Evolutionary conservation across 169 alveolate genomes (phyloP), one percentile per base, ranked within the genome.

Genomic region (Eimeria acervulina): DNA sequence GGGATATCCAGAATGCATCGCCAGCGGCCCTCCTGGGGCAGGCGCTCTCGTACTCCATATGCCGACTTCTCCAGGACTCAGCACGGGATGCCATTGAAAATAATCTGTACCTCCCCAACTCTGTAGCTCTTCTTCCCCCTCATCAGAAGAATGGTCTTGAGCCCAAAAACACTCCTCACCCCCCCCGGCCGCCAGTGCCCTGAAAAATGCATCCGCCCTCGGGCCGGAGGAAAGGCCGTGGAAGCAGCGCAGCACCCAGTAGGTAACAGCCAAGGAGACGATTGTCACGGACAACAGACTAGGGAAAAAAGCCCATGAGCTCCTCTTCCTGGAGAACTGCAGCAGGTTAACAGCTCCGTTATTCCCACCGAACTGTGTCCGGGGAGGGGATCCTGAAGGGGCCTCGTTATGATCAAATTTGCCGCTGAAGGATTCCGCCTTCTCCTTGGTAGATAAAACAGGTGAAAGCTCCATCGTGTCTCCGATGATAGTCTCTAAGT

Each of bases 161-260:
- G 80, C 8, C 44, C 38, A 68, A 42, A 10, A 33, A 68, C 80
- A 68, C 26, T n/a, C 36, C 3, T 8, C 5, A 8, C 42, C 47
- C 8, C 19, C 47, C 5, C 7, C 80, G 80, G 44, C 80, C 2
- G 80, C 80, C 19, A 68, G 42, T 12, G 42, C 36, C 40, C 80
- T 68, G 42, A 12, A n/a, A 23, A 19, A 23, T 17, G 0, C 80
- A 0, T 10, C 40, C 38, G 38, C 19, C 8, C 21, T 23, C 31
- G 80, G 44, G 80, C 80, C 42, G 13, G 80, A 6, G 21, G 36
- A 42, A 0, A 68, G 42, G 2, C 26, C 21, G 23, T 10, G 42
- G 21, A 68, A 68, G 40, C 80, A 68, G 80, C 80, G 36, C 80
- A 68, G 42, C 47, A 68, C 44, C 80, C 19, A n/a, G 80, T n/a